Base-by-base conservation (phyloP, 768 basidiomycete species). In the Tylopilus cervinicoccineus region DNA sequence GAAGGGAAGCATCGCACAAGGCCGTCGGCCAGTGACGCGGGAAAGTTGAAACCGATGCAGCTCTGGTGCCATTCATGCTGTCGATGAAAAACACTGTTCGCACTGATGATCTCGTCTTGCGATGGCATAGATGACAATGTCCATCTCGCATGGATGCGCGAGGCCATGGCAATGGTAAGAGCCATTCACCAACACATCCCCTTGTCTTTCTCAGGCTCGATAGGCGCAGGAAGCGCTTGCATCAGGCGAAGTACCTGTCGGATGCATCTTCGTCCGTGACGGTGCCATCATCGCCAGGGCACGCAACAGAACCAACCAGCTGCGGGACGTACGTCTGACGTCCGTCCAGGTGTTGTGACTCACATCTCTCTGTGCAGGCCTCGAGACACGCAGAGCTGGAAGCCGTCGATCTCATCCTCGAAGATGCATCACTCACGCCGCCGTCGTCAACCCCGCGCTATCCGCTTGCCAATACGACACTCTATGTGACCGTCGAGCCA, bases 401-500 rank as follows among this genome's bases (percentile, higher is more conserved):
- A 66, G 94, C 95, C 2, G 93, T 98, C 58, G 93, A 96, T 63
- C 75, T 76, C 58, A 91, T 99, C 55, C 71, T 98, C 12, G 72
- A 81, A 0, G 77, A 86, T 62, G 69, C 70, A 45, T 45, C 60
- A 14, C 76, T 87, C 54, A 86, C 86, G 8, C 78, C 81, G 20
- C 60, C 66, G 28, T 41, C 53, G 5, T 45, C 50, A 17, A 51
- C 65, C n/a, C 43, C 67, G 0, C 59, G 65, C 37, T 81, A 88
- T 50, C 89, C 90, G 6, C 77, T 99, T 16, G 75, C 76, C 1
- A 74, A 80, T 10, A 94, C 91, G 19, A 88, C 82, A 3, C 80
- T 98, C 24, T 99, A 98, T 65, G 96, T 98, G 43, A 99, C 96
- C 5, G 96, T 99, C 45, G 95, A 99, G 69, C 96, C 95, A 0